These are phyloP conservation scores for Leavenworthia alabamica DNA, from an alignment of 345 rosid species.

Conservation along the genomic window DNA sequence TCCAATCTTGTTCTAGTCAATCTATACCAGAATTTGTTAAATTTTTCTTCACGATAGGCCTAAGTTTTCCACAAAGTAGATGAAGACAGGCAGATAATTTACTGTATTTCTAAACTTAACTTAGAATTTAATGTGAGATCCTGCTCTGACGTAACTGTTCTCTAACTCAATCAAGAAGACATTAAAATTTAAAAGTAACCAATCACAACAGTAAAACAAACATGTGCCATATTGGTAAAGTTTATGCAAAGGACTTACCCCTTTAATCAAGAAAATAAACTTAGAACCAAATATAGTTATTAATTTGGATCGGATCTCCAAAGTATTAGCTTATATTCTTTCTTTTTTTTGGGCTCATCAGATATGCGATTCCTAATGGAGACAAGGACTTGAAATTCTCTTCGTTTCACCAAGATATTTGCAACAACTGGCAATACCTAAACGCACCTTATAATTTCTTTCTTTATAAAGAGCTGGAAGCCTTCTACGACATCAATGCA, in stretches of 20 bases:
- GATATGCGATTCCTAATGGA: constrained; percentile 46
- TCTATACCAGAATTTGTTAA: not conserved
- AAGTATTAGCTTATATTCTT: not conserved
- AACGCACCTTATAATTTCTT: constrained; percentile 19
- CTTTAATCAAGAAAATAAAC: too few species aligned
- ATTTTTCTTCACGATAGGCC: not conserved
- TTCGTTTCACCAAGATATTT: constrained; percentile 33
- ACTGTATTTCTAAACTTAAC: not conserved
- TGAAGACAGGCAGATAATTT: not conserved
- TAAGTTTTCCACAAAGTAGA: constrained; percentile 14
- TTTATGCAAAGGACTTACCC: not conserved
- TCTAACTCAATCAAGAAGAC: constrained; percentile 3
- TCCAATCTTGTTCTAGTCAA: not conserved
- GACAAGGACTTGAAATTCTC: constrained; percentile 50
- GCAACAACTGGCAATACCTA: constrained; percentile 32
- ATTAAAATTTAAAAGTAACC: too few species aligned
- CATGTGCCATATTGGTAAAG: not conserved
- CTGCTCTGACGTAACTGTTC: not conserved
- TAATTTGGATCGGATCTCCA: constrained; percentile 25
- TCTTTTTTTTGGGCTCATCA: constrained; percentile 5
- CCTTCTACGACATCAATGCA: constrained; percentile 33
- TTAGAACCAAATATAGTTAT: not conserved
- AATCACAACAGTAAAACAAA: not conserved
- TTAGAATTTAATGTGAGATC: not conserved
- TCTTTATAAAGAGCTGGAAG: constrained; percentile 54